Conservation (phyloP, 176 grass and related monocot genomes). For the Chloris gayana region DNA sequence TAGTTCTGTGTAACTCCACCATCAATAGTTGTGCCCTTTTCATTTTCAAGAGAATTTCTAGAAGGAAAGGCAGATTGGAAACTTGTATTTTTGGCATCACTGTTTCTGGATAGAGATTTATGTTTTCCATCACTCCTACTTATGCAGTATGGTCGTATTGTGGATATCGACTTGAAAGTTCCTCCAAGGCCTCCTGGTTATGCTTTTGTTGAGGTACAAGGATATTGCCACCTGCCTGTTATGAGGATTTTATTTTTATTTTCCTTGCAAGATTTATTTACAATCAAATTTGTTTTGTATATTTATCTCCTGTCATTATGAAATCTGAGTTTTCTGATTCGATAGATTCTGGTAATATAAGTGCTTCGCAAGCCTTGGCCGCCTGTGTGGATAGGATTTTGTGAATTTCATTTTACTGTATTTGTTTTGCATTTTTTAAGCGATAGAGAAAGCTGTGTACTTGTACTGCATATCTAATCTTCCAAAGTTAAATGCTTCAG, state of each 20-base stretch:
- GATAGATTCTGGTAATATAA: background rate
- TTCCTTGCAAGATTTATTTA: background rate
- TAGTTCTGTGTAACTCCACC: background rate
- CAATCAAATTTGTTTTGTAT: background rate
- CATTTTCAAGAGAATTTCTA: background rate
- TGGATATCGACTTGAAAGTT: constrained; percentile 95
- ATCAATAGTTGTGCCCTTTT: background rate
- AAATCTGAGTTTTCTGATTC: background rate
- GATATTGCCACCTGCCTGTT: background rate
- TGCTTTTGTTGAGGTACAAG: constrained; percentile 91
- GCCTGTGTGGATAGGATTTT: background rate
- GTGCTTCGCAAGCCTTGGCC: background rate
- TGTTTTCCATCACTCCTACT: constrained; percentile 21
- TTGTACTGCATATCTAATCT: background rate
- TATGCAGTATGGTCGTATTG: constrained; percentile 84
- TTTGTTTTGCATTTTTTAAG: background rate
- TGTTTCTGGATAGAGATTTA: constrained; percentile 26
- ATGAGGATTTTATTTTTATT: background rate
- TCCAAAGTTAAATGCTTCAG: background rate
- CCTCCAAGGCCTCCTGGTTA: constrained; percentile 89
- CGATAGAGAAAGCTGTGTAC: background rate
- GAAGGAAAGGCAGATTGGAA: background rate
- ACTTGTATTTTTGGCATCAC: background rate
- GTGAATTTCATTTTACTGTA: background rate
- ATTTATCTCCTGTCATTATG: background rate